Evolutionary conservation across 2,329 filamentous ascomycete genomes (phyloP).

Genomic region (Aspergillus chevalieri): DNA sequence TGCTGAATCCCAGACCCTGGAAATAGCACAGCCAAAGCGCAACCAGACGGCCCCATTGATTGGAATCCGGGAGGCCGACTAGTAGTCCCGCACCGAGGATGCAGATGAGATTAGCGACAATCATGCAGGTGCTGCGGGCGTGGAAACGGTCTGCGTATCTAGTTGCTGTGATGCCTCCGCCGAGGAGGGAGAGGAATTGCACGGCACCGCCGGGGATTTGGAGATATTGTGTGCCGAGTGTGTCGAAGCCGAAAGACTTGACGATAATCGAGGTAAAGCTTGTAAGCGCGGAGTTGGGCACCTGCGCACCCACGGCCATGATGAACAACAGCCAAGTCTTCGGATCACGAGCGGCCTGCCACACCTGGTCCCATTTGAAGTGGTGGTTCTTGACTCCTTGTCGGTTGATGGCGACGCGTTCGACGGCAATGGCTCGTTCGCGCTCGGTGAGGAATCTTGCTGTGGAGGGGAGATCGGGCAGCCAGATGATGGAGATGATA

Average conservation of each 20-base stretch:
- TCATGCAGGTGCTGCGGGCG: slow-evolving; percentile 51
- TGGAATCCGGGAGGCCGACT: slow-evolving; percentile 44
- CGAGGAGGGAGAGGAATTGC: slow-evolving; percentile 49
- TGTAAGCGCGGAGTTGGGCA: slow-evolving; percentile 53
- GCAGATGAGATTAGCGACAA: slow-evolving; percentile 50
- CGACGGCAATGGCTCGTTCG: slow-evolving; percentile 45
- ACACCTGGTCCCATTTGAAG: slow-evolving; percentile 43
- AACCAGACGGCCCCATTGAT: slow-evolving; percentile 54
- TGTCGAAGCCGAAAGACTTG: slow-evolving; percentile 43
- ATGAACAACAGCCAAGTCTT: slow-evolving; percentile 57
- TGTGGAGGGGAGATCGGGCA: slow-evolving; percentile 42
- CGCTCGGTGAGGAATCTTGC: slow-evolving; percentile 38
- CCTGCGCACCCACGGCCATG: slow-evolving; percentile 48
- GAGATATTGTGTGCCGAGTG: slow-evolving; percentile 50
- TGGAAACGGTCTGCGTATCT: slow-evolving; percentile 42
- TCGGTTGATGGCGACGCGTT: slow-evolving; percentile 47
- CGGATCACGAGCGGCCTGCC: slow-evolving; percentile 46
- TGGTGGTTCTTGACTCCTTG: slow-evolving; percentile 51
- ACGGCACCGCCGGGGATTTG: slow-evolving; percentile 56
- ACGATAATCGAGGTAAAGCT: slow-evolving; percentile 47
- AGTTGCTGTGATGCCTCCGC: slow-evolving; percentile 48
- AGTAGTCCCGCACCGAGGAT: slow-evolving; percentile 50
- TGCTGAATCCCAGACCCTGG: slow-evolving; percentile 49
- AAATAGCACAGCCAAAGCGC: slow-evolving; percentile 54
- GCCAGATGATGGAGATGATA: slow-evolving; percentile 29